A percentile compares a stretch with the other conserved stretches of the same genome.
Conservation (phyloP, 352 stramenopile genomes). For the Plasmopara muralis region DNA sequence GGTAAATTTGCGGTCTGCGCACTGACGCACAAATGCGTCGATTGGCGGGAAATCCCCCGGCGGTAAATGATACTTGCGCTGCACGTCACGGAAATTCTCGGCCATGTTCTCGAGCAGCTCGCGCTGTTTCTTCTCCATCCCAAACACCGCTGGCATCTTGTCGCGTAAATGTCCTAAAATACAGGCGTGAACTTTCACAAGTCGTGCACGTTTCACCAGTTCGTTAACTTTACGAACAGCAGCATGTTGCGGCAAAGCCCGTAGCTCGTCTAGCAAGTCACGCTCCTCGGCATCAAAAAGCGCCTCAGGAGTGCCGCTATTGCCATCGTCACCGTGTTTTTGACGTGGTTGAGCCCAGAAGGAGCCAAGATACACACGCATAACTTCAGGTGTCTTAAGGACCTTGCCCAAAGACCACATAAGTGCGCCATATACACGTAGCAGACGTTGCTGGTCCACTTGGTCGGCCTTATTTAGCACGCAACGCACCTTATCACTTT, state of each 20-base stretch:
- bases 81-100: slow-evolving; percentile 95
- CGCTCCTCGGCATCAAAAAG: slow-evolving; percentile 96
- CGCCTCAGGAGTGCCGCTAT: slow-evolving; percentile 32
- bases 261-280: slow-evolving; percentile 96
- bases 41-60: slow-evolving; percentile 93
- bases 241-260: slow-evolving; percentile 92
- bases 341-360: slow-evolving; percentile 93
- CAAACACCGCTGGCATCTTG: slow-evolving; percentile 96
- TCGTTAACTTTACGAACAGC: slow-evolving; percentile 93
- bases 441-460: slow-evolving; percentile 96
- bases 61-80: slow-evolving; percentile 95
- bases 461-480: slow-evolving; percentile 99
- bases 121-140: slow-evolving; percentile 96
- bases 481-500: slow-evolving; percentile 98
- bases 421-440: slow-evolving; percentile 95
- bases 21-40: slow-evolving; percentile 80
- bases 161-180: slow-evolving; percentile 95
- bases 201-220: slow-evolving; percentile 92
- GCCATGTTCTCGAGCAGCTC: slow-evolving; percentile 93
- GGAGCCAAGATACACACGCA: slow-evolving; percentile 96
- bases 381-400: slow-evolving; percentile 96
- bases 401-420: slow-evolving; percentile 99
- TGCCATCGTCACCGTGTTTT: slow-evolving; percentile 77
- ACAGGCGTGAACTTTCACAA: slow-evolving; percentile 96
- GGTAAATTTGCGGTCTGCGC: slow-evolving; percentile 83